These are phyloP conservation scores for Parathielavia hyrcaniae DNA, from an alignment of 495 filamentous ascomycete genomes.

Conservation along the genomic window DNA sequence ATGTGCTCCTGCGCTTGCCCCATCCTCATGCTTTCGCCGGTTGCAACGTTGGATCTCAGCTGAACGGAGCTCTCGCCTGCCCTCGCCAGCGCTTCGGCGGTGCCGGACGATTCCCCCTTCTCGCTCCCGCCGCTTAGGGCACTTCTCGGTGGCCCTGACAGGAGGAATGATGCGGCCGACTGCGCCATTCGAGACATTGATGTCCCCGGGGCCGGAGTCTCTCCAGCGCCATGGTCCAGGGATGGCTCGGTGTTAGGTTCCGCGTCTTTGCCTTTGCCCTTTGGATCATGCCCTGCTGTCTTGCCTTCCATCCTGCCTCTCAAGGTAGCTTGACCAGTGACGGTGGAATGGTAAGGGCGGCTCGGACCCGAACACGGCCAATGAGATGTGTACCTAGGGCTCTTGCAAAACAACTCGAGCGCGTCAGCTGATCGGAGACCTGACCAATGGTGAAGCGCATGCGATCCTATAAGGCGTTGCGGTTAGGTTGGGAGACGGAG, in stretches of 20 bases:
- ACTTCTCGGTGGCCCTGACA: conserved; percentile 18
- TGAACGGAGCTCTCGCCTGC: conserved; percentile 27
- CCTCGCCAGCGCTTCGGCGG: conserved; percentile 12
- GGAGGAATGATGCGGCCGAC: conserved; percentile 25
- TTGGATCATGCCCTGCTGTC: neutral
- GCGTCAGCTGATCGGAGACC: conserved; percentile 13
- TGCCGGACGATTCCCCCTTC: conserved; percentile 25
- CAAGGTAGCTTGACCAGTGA: neutral
- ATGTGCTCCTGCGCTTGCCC: conserved; percentile 34
- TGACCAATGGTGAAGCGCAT: conserved; percentile 8
- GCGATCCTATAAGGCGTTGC: conserved; percentile 4
- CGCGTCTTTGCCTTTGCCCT: conserved; percentile 21
- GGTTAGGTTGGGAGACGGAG: neutral
- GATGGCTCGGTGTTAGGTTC: neutral
- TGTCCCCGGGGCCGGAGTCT: neutral
- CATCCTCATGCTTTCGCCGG: conserved; percentile 18
- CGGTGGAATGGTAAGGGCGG: neutral
- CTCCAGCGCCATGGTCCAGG: neutral
- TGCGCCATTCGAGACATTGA: conserved; percentile 24
- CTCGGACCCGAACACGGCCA: neutral
- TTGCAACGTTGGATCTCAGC: conserved; percentile 54
- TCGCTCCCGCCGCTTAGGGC: conserved; percentile 10
- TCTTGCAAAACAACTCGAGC: neutral
- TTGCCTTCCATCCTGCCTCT: conserved; percentile 7
- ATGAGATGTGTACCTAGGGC: neutral